A percentile compares a stretch with the other conserved stretches of the same genome.
Evolutionary conservation across 441 rosid genomes (phyloP).

Genomic region (Capsella rubella): DNA sequence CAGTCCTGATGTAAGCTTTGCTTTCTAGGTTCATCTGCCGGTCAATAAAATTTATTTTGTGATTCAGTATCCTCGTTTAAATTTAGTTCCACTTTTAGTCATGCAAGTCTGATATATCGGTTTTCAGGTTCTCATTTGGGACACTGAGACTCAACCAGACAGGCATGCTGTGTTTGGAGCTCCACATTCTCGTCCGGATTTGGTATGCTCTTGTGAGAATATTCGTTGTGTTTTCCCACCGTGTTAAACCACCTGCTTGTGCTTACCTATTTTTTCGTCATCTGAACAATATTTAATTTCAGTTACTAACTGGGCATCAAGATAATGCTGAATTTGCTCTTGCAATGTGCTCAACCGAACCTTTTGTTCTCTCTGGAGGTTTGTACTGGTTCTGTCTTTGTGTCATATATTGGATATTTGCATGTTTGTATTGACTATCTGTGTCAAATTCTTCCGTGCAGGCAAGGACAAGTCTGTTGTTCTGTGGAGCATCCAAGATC

Average conservation of each 20-base stretch:
- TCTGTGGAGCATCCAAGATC: constrained; percentile 98
- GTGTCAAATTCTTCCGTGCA: constrained; percentile 46
- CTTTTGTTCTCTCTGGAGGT: constrained; percentile 99
- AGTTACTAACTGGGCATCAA: constrained; percentile 93
- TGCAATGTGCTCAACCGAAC: constrained; percentile 93
- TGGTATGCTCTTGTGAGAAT: constrained; percentile 56
- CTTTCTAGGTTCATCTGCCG: background rate
- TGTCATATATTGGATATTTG: background rate
- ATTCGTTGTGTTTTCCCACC: background rate
- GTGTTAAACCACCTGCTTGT: background rate
- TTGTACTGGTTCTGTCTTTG: constrained; percentile 15
- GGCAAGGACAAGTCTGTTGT: constrained; percentile 98
- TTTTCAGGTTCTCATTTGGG: constrained; percentile 94
- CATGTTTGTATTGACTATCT: constrained; percentile 5
- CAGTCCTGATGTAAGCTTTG: constrained; percentile 79
- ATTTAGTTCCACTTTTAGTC: constrained; percentile 30
- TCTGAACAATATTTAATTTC: constrained; percentile 40
- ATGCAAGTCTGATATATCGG: constrained; percentile 48
- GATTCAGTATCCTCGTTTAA: constrained; percentile 1
- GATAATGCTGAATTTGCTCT: constrained; percentile 99
- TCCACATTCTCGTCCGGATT: constrained; percentile 84
- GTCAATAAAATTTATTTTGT: background rate
- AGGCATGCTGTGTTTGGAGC: constrained; percentile 97
- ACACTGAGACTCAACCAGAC: constrained; percentile 92
- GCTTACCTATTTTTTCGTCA: constrained; percentile 17